phyloP scores from a whole-genome alignment of 495 filamentous ascomycete genomes.

The Annulohypoxylon moriforme region DNA sequence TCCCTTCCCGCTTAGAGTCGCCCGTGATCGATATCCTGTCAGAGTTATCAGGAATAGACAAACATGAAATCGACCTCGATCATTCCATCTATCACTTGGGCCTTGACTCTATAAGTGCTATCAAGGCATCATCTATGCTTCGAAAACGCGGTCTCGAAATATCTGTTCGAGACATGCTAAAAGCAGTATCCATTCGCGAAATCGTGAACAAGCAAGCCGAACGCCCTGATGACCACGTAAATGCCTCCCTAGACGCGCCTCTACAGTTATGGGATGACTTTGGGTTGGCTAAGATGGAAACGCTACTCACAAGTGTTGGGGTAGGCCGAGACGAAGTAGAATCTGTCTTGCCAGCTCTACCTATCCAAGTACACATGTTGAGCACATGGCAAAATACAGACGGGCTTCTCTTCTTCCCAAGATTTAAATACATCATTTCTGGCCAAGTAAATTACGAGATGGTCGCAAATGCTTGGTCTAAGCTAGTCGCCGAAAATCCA shows the following conservation, averaged over 20 bases:
- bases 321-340: slow-evolving; percentile 61
- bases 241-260: neutral
- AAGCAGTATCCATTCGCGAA: slow-evolving; percentile 68
- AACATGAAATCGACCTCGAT: slow-evolving; percentile 68
- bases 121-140: slow-evolving; percentile 75
- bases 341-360: slow-evolving; percentile 68
- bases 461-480: slow-evolving; percentile 66
- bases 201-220: slow-evolving; percentile 55
- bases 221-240: neutral
- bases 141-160: slow-evolving; percentile 68
- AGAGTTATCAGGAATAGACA: slow-evolving; percentile 69
- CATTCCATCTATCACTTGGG: slow-evolving; percentile 86
- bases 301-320: slow-evolving; percentile 42
- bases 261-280: slow-evolving; percentile 36
- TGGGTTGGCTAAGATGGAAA: slow-evolving; percentile 46
- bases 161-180: slow-evolving; percentile 73
- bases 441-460: slow-evolving; percentile 50
- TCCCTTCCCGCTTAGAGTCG: slow-evolving; percentile 47
- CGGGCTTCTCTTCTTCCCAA: slow-evolving; percentile 70
- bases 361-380: slow-evolving; percentile 79
- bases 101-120: slow-evolving; percentile 89
- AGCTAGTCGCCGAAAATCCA: slow-evolving; percentile 61
- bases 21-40: slow-evolving; percentile 72
- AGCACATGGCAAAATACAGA: slow-evolving; percentile 72
- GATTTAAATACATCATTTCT: slow-evolving; percentile 64